A percentile compares a stretch with the other conserved stretches of the same genome.
Evolutionary conservation across 352 stramenopile genomes (phyloP).

Genomic region (Phytophthora foliorum): DNA sequence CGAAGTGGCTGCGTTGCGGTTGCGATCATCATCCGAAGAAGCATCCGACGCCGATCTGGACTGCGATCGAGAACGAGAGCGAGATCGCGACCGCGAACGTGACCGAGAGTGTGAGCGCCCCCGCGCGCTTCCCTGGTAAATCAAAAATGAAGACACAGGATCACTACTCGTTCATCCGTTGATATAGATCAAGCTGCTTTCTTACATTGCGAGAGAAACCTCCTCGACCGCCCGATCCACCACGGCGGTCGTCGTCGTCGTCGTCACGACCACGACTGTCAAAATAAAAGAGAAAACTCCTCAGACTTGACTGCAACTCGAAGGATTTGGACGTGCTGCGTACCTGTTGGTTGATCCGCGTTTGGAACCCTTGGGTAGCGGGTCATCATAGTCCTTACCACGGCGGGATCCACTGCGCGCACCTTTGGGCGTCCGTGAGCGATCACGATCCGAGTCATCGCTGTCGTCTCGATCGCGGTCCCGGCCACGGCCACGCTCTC

Average conservation of each 20-base stretch:
- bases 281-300: not conserved
- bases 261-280: constrained; percentile 57
- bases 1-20: constrained; percentile 69
- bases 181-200: not conserved
- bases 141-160: not conserved
- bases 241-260: constrained; percentile 62
- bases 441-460: constrained; percentile 42
- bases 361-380: constrained; percentile 41
- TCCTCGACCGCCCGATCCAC: constrained; percentile 18
- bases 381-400: constrained; percentile 58
- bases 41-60: constrained; percentile 73
- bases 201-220: constrained; percentile 55
- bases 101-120: constrained; percentile 54
- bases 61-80: constrained; percentile 58
- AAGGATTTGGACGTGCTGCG: not conserved
- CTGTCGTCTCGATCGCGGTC: constrained; percentile 32
- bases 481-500: constrained; percentile 33
- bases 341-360: constrained; percentile 32
- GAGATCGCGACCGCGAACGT: constrained; percentile 55
- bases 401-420: constrained; percentile 24
- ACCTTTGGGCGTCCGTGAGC: constrained; percentile 39
- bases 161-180: constrained; percentile 12
- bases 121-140: constrained; percentile 42
- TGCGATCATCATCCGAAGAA: constrained; percentile 73
- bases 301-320: constrained; percentile 9